Evolutionary conservation across 2,329 filamentous ascomycete genomes (phyloP).

Genomic region (Diaporthe longicolla): DNA sequence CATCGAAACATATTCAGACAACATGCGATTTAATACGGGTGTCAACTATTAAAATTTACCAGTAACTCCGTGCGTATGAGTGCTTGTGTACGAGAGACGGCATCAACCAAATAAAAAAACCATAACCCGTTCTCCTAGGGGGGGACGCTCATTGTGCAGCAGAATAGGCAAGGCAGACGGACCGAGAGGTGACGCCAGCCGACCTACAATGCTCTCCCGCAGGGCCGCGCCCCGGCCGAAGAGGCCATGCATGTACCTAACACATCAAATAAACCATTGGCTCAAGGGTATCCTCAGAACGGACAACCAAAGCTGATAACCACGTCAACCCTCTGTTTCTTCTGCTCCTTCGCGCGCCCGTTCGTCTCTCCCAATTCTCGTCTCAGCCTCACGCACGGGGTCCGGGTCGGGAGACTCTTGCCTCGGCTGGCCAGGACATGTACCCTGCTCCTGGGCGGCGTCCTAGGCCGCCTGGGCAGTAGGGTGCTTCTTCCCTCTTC

Average conservation of each 20-base stretch:
- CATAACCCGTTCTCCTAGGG: neutral
- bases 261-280: neutral
- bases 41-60: slow-evolving; percentile 33
- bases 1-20: neutral
- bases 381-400: neutral
- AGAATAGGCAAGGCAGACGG: neutral
- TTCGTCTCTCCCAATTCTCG: neutral
- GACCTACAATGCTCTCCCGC: neutral
- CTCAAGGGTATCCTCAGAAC: slow-evolving; percentile 9
- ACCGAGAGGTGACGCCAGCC: neutral
- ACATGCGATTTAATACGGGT: neutral
- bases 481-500: slow-evolving; percentile 69
- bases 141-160: neutral
- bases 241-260: slow-evolving; percentile 15
- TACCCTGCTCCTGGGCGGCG: neutral
- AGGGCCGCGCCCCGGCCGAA: neutral
- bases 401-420: neutral
- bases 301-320: neutral
- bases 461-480: slow-evolving; percentile 58
- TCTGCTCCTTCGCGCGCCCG: neutral
- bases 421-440: neutral
- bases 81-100: slow-evolving; percentile 34
- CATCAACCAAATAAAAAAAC: slow-evolving; percentile 17
- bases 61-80: slow-evolving; percentile 39
- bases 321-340: neutral